Base-by-base conservation (phyloP, 2,329 filamentous ascomycete genomes). In the Bimuria novae-zelandiae region DNA sequence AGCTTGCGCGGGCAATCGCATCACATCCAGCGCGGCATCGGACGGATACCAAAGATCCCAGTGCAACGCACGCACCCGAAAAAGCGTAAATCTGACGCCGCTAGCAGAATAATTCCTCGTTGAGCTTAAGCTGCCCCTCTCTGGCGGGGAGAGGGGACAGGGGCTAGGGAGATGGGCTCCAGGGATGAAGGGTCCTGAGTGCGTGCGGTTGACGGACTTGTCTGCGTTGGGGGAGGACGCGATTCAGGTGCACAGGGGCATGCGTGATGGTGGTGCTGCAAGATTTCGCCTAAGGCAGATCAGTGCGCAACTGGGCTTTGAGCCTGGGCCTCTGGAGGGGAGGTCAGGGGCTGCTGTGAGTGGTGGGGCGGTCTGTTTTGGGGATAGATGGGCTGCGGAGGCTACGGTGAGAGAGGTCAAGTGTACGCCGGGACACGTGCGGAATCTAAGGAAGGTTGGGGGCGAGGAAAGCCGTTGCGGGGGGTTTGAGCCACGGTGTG, bases 21-120 rank as follows among this genome's bases (percentile, higher is more conserved):
- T 33, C 30, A n/a, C n/a, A 12, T 33, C 30, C 30, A 12, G 4
- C n/a, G 4, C 7, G 7, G 7, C 7, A 33, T n/a, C 5, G 30
- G 12, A 12, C n/a, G 4, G 11, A 33, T 33, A n/a, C 12, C 30
- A 33, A 33, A n/a, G 11, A 33, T 33, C 11, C 30, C n/a, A n/a
- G n/a, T 33, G 30, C 30, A 33, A 12, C 30, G n/a, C n/a, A n/a
- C n/a, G n/a, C n/a, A n/a, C n/a, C n/a, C n/a, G n/a, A n/a, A n/a
- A n/a, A n/a, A n/a, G n/a, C n/a, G n/a, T n/a, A n/a, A n/a, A 35
- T 45, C 42, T 45, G 42, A 45, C 29, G 42, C 19, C 43, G 43
- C 43, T 46, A 46, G 43, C 43, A 16, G 11, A 14, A 36, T 7
- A 46, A 11, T 46, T 14, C 43, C 21, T 19, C 22, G 21, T 35